Base-by-base conservation (phyloP, 306 rosid species). In the Dicorynia guianensis region DNA sequence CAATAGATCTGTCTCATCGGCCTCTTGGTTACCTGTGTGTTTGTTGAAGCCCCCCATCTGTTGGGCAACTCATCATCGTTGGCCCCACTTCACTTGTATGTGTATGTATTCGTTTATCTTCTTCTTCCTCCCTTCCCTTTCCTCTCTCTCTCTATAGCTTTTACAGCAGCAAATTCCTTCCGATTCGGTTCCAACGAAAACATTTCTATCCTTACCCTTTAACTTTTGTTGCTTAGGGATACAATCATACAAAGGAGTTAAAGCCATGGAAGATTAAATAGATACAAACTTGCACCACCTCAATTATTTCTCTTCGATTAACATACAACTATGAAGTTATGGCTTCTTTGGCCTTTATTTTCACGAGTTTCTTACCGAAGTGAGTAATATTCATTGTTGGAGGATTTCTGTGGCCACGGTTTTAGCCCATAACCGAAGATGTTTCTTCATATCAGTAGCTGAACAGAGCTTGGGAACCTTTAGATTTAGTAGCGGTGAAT, bases 331-430 rank as follows among this genome's bases (percentile, higher is more conserved):
- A 55, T 61, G 48, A 25, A 25, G 30, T 25, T 17, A 67, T 12
- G 74, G 53, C 38, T 68, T 25, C 30, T 25, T 25, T 25, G 30
- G 30, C 30, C 2, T 2, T 25, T 25, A 25, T 25, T 25, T 25
- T 1, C 30, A 30, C 18, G 35, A 18, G 35, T 55, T 71, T 40
- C 53, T 42, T 20, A 42, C 53, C 40, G 6, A 9, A 14, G 42
- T 72, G 59, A 12, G 5, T 48, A 25, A 25, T 25, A 76, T 67
- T 82, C 77, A 72, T 46, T 70, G 42, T 44, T 86, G 86, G 67
- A 82, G 88, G 64, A 91, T 71, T 85, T 84, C 96, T 58, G 89
- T 86, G 50, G 98, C 98, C 34, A 93, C 93, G 5, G 68, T 84
- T 78, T 81, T 87, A 7, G 98, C 98, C 98, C 96, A 93, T 43